Evolutionary conservation across 192 early-diverging fungal genomes (phyloP).

Genomic region (Entomortierella beljakovae): DNA sequence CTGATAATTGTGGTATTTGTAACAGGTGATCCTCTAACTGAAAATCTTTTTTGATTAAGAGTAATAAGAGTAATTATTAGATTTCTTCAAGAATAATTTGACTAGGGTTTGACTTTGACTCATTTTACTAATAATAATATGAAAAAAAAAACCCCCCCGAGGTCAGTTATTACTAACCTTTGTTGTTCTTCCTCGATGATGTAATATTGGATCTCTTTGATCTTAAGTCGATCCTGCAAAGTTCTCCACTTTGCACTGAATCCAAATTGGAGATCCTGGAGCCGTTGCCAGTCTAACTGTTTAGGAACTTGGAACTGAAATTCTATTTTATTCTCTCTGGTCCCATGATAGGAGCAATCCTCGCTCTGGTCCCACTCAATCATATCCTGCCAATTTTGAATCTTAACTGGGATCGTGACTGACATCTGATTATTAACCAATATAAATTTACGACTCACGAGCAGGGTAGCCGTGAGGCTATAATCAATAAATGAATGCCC

Average conservation of each 20-base stretch:
- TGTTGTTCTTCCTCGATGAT: constrained; percentile 43
- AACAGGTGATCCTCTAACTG: neutral
- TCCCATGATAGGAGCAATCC: constrained; percentile 41
- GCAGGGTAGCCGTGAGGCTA: constrained; percentile 15
- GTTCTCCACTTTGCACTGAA: constrained; percentile 34
- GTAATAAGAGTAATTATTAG: neutral
- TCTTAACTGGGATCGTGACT: constrained; percentile 15
- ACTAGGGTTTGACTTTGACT: neutral
- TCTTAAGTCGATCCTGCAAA: constrained; percentile 10
- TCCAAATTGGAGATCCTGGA: constrained; percentile 33
- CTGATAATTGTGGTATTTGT: constrained; percentile 19
- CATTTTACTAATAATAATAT: neutral
- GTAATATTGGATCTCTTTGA: constrained; percentile 35
- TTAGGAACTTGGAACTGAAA: constrained; percentile 46
- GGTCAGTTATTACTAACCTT: constrained; percentile 13
- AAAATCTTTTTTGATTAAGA: constrained; percentile 15
- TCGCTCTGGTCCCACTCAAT: constrained; percentile 31
- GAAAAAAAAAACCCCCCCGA: neutral
- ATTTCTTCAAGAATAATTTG: neutral
- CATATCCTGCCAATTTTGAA: constrained; percentile 44
- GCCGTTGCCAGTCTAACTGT: constrained; percentile 16
- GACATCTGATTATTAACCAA: constrained; percentile 46
- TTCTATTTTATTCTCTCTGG: constrained; percentile 25
- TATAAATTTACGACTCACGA: constrained; percentile 29
- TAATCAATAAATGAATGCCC: constrained; percentile 23